Evolutionary conservation across 2,329 filamentous ascomycete species (phyloP), one percentile per base, ranked within the genome.

Genomic region (Aspergillus sp.): DNA sequence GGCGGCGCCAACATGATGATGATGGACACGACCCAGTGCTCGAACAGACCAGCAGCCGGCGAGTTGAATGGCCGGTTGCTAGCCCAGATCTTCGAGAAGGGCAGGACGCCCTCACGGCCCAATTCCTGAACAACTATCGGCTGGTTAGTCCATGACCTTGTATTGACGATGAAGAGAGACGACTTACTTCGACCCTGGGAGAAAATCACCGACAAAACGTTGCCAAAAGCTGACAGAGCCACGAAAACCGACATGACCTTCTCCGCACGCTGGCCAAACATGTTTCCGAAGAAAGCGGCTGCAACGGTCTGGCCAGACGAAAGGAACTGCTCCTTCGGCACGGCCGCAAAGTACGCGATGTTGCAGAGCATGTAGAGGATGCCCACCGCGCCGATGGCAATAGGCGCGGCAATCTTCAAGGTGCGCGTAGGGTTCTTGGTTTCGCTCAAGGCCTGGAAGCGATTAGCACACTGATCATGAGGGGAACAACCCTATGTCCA

Each of bases 21-120:
- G 52, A 86, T 75, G 0, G 84, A 86, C 2, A 87, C 77, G 14
- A 85, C 62, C 79, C 83, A 88, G 65, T 88, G 85, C 17, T 88
- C 75, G 59, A 88, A 82, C 9, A 76, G 61, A 10, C 71, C 71
- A 6, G 82, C 74, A n/a, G 82, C 78, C 0, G 86, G 86, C 0
- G 86, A 79, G 51, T 85, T 83, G 55, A 84, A 86, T 0, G 86
- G 87, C 68, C 80, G 82, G 62, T 84, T 86, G 3, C 84, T 87
- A 0, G 86, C 86, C 82, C 83, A 89, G 65, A 89, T 81, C 2
- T 77, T 76, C 54, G 82, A 83, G 50, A 79, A 86, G 0, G 87
- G 87, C 13, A 89, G 63, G 4, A 89, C 73, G 0, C 85, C 85
- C 61, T 90, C 86, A 61, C 87, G 87, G 1, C 82, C 87, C 42